Conservation (phyloP, 768 basidiomycete species). For the Rickenella mellea region DNA sequence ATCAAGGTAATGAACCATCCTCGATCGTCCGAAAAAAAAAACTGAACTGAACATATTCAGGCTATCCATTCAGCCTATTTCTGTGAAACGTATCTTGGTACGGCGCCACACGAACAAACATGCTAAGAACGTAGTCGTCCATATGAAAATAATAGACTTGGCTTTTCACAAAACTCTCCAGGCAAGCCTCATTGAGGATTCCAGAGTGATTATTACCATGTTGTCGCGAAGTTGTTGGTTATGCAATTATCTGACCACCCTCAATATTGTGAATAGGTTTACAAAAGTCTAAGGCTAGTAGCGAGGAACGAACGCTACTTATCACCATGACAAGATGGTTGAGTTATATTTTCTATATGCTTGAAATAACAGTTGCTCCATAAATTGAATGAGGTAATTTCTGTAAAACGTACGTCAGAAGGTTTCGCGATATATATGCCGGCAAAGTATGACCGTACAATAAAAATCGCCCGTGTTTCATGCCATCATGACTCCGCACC, state of each 20-base stretch:
- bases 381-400: background rate
- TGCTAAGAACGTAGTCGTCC: no score
- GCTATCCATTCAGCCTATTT: conserved; percentile 75
- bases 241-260: no score
- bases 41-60: conserved; percentile 23
- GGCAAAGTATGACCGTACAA: no score
- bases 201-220: no score
- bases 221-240: no score
- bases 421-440: background rate
- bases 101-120: background rate
- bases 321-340: no score
- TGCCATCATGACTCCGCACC: background rate
- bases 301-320: no score
- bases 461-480: background rate
- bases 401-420: background rate
- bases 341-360: no score
- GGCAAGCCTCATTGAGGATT: background rate
- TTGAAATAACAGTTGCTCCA: background rate
- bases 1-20: conserved; percentile 48
- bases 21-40: background rate
- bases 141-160: background rate
- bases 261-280: no score
- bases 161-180: background rate
- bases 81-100: conserved; percentile 30
- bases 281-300: no score